Conservation (phyloP, 1,284 basidiomycete species). For the Flammula alnicola region DNA sequence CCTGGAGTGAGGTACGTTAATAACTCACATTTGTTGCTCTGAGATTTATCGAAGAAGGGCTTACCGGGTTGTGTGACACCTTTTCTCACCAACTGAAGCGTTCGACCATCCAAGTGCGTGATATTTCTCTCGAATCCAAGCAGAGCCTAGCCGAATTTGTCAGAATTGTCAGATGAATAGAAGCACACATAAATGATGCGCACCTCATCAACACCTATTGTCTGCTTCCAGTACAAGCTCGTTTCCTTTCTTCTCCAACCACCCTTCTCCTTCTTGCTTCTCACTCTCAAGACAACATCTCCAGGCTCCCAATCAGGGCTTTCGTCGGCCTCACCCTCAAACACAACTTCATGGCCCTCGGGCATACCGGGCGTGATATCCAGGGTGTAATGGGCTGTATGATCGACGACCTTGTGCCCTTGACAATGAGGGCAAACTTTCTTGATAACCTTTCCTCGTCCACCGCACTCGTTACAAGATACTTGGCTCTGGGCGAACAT, state of each 20-base stretch:
- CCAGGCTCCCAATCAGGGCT: conserved; percentile 92
- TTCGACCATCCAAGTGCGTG: conserved; percentile 88
- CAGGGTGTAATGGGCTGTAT: conserved; percentile 81
- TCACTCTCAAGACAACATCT: conserved; percentile 84
- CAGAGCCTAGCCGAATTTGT: conserved; percentile 57
- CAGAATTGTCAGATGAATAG: conserved; percentile 3
- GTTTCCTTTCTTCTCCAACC: conserved; percentile 88
- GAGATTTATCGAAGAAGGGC: conserved; percentile 16
- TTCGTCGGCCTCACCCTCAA: conserved; percentile 93
- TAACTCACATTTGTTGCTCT: not conserved
- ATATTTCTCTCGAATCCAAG: conserved; percentile 85
- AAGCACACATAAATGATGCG: conserved; percentile 25
- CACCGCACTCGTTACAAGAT: conserved; percentile 81
- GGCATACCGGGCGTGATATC: conserved; percentile 88
- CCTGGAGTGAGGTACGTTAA: conserved; percentile 43
- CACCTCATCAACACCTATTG: conserved; percentile 89
- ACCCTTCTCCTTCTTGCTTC: conserved; percentile 76
- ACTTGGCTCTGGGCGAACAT: conserved; percentile 88
- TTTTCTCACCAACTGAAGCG: conserved; percentile 70
- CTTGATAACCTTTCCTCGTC: conserved; percentile 80
- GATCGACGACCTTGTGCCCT: conserved; percentile 84
- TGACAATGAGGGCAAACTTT: conserved; percentile 80
- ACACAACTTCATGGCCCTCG: conserved; percentile 90
- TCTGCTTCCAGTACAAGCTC: conserved; percentile 89
- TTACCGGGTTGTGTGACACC: conserved; percentile 90